These are phyloP conservation scores for Sphagnum contortum DNA, from an alignment of 225 moss, liverwort and hornwort genomes.

Conservation along the genomic window DNA sequence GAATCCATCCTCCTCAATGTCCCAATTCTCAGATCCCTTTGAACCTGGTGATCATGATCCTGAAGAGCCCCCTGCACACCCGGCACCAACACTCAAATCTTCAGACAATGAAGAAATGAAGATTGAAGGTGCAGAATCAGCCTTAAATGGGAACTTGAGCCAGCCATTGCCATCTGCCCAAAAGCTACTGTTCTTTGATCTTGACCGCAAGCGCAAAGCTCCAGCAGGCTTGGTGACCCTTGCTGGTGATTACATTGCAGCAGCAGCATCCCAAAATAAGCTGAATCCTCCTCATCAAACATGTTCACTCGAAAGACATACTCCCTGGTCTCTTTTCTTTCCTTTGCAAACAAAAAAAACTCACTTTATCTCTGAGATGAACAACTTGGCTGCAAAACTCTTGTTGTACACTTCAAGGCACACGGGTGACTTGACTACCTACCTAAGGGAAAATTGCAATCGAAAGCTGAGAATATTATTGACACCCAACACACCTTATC, in stretches of 20 bases:
- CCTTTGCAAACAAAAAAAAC: constrained; percentile 4
- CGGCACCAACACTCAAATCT: no score
- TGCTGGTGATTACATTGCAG: constrained; percentile 9
- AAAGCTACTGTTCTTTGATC: constrained; percentile 17
- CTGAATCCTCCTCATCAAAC: constrained; percentile 8
- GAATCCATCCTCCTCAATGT: no score
- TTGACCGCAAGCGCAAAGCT: constrained; percentile 30
- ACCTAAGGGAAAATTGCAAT: no score
- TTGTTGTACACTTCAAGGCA: no score
- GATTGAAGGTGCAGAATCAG: background rate
- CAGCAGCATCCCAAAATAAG: constrained; percentile 4
- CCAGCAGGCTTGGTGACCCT: constrained; percentile 18
- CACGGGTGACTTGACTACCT: no score
- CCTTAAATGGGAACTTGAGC: background rate
- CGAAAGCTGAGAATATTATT: background rate
- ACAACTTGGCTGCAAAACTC: no score
- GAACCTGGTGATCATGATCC: no score
- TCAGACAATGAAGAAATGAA: constrained; percentile 5
- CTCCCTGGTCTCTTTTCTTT: constrained; percentile 16
- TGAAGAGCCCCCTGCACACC: no score
- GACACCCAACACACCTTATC: background rate
- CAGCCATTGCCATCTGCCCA: constrained; percentile 18
- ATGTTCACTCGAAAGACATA: constrained; percentile 12
- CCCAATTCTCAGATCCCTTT: no score
- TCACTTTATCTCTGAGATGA: background rate